Percentiles rank a stretch among this genome's conserved stretches.
Conservation (phyloP, 2,329 filamentous ascomycete genomes). For the Colletotrichum siamense region DNA sequence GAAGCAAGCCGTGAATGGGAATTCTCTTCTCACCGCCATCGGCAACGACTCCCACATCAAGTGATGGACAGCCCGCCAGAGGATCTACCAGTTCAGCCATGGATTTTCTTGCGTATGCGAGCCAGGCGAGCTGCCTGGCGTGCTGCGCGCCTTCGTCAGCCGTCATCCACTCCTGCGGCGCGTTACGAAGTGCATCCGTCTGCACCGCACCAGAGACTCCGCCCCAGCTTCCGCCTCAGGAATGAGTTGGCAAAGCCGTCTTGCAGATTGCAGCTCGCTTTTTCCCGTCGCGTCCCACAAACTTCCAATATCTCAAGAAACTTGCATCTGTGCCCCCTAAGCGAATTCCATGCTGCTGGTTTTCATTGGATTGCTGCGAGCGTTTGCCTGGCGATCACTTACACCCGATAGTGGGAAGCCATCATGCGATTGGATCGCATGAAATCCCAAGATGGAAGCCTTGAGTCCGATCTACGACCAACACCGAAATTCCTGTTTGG, state of each 20-base stretch:
- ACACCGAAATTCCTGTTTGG: background rate
- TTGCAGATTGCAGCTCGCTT: background rate
- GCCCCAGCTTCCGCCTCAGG: background rate
- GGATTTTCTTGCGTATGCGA: background rate
- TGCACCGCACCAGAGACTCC: background rate
- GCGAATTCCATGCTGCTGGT: background rate
- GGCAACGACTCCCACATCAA: background rate
- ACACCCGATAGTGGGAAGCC: background rate
- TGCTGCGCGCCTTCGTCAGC: constrained; percentile 6
- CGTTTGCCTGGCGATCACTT: background rate
- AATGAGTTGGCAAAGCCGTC: background rate
- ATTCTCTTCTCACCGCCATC: constrained; percentile 9
- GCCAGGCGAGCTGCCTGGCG: background rate
- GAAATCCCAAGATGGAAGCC: background rate
- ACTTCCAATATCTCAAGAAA: background rate
- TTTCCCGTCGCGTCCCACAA: background rate
- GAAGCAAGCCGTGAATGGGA: background rate
- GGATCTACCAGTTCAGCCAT: background rate
- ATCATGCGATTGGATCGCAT: background rate
- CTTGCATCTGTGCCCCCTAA: background rate
- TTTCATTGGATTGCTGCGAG: background rate
- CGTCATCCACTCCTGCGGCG: background rate
- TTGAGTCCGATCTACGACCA: background rate
- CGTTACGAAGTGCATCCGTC: constrained; percentile 1
- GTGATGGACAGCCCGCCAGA: background rate